Evolutionary conservation across 345 rosid genomes (phyloP).

Genomic region (rapeseed (Brassica napus)): Da-Ae NC_063447.1:12638001-12638500

Average conservation of each 20-base stretch:
- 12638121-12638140: neutral
- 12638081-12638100: neutral
- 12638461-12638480: constrained; percentile 5
- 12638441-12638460: neutral
- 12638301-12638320: neutral
- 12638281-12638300: neutral
- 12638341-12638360: neutral
- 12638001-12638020: neutral
- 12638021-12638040: neutral
- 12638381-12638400: neutral
- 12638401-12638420: neutral
- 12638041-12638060: neutral
- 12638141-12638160: neutral
- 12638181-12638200: neutral
- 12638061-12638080: neutral
- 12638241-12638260: neutral
- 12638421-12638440: neutral
- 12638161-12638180: neutral
- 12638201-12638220: neutral
- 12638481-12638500: neutral
- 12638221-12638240: neutral
- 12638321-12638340: neutral
- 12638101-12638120: neutral
- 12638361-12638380: neutral
- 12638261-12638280: neutral